Conservation (phyloP, 306 rosid genomes). For the Prunus mira region DNA sequence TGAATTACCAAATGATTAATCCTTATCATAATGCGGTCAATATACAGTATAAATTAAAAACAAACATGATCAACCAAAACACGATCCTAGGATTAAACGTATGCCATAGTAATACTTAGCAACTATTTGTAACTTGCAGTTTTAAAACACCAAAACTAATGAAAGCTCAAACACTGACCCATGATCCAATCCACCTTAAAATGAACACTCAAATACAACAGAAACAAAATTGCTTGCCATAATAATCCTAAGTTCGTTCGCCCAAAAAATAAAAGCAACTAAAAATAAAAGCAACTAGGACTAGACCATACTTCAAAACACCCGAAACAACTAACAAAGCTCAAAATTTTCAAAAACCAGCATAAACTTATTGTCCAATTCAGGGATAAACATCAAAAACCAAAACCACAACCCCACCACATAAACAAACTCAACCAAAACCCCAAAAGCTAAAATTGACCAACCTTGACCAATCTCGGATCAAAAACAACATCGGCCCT, state of each 20-base stretch:
- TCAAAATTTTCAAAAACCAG: not conserved
- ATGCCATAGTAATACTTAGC: not conserved
- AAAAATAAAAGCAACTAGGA: not conserved
- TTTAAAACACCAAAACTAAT: not conserved
- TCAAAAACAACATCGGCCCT: slow-evolving; percentile 86
- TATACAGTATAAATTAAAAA: not conserved
- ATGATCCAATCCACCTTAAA: not conserved
- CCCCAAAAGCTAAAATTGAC: slow-evolving; percentile 9
- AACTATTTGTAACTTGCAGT: not conserved
- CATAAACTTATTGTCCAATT: not conserved
- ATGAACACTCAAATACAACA: slow-evolving; percentile 2
- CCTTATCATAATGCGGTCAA: not conserved
- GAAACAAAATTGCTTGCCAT: not conserved
- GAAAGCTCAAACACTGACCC: slow-evolving; percentile 8
- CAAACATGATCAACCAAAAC: not conserved
- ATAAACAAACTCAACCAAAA: not conserved
- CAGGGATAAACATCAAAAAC: not conserved
- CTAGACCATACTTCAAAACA: not conserved
- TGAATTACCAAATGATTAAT: not conserved
- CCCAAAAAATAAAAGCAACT: not conserved
- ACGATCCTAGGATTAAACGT: not conserved
- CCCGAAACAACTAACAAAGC: slow-evolving; percentile 11
- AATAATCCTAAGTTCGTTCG: not conserved
- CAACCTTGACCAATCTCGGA: slow-evolving; percentile 69
- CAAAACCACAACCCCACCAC: not conserved